These are phyloP conservation scores for Neltuma alba DNA, from an alignment of 306 rosid species.

Conservation along the genomic window DNA sequence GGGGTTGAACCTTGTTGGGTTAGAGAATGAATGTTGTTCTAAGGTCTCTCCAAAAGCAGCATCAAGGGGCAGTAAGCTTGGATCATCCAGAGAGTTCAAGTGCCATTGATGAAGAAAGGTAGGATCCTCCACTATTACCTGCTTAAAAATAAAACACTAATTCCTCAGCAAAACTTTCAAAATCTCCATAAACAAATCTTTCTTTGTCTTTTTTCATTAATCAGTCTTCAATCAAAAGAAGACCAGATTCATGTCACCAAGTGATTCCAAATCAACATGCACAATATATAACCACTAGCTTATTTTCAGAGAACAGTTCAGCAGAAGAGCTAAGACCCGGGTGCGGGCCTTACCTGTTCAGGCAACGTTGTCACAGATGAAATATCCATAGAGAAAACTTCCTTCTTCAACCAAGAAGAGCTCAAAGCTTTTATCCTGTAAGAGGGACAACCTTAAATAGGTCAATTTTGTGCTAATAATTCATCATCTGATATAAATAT, in stretches of 20 bases:
- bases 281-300: background rate
- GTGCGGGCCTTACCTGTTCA: conserved; percentile 57
- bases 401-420: conserved; percentile 27
- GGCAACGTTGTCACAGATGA: conserved; percentile 55
- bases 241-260: background rate
- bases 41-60: conserved; percentile 67
- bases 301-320: background rate
- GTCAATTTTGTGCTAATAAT: conserved; percentile 20
- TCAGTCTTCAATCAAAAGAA: background rate
- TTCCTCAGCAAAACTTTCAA: conserved; percentile 2
- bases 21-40: conserved; percentile 49
- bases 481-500: conserved; percentile 1
- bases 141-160: conserved; percentile 23
- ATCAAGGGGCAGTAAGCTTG: conserved; percentile 48
- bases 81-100: conserved; percentile 57
- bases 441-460: conserved; percentile 17
- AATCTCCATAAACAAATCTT: background rate
- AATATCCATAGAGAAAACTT: conserved; percentile 59
- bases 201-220: background rate
- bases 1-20: conserved; percentile 42
- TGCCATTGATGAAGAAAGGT: conserved; percentile 65
- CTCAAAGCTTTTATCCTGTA: conserved; percentile 35
- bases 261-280: conserved; percentile 16
- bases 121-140: conserved; percentile 73
- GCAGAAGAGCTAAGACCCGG: background rate